A percentile compares a stretch with the other conserved stretches of the same genome.
phyloP scores from a whole-genome alignment of 2,329 filamentous ascomycete species.

The Microdochium bolleyi region DNA sequence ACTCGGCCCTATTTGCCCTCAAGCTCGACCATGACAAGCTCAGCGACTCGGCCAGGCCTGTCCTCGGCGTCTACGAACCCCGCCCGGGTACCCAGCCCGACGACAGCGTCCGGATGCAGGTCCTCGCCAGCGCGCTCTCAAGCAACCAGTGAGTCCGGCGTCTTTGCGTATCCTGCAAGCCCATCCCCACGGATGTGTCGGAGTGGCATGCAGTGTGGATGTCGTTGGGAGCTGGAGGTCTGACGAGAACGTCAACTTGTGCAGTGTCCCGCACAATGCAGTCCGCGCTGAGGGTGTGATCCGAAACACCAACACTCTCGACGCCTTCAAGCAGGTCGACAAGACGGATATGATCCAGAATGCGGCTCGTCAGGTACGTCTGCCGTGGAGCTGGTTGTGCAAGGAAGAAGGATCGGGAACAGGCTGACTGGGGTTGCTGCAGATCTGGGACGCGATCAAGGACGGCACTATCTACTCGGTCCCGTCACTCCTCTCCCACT shows the following conservation, averaged over 20 bases:
- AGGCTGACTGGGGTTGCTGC: constrained; percentile 16
- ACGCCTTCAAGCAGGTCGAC: constrained; percentile 82
- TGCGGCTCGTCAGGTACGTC: constrained; percentile 65
- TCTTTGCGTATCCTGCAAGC: no score
- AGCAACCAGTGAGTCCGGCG: constrained; percentile 64
- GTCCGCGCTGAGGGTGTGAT: constrained; percentile 89
- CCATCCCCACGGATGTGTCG: no score
- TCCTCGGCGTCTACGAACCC: constrained; percentile 85
- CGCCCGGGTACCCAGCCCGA: constrained; percentile 62
- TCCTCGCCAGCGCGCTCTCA: constrained; percentile 78
- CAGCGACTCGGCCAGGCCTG: constrained; percentile 80
- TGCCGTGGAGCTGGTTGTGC: neutral
- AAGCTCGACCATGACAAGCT: constrained; percentile 98
- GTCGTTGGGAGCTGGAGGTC: neutral
- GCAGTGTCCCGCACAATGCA: constrained; percentile 59
- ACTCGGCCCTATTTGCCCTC: constrained; percentile 79
- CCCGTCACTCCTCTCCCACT: constrained; percentile 83
- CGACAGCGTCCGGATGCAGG: constrained; percentile 80
- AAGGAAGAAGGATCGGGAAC: neutral
- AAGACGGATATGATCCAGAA: constrained; percentile 70
- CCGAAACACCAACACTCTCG: constrained; percentile 91
- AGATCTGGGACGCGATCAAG: constrained; percentile 97
- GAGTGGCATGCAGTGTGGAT: no score
- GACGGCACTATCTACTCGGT: constrained; percentile 95
- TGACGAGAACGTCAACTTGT: constrained; percentile 9